Conservation (phyloP, 140 eudicot species). For the Stevia rebaudiana region DNA sequence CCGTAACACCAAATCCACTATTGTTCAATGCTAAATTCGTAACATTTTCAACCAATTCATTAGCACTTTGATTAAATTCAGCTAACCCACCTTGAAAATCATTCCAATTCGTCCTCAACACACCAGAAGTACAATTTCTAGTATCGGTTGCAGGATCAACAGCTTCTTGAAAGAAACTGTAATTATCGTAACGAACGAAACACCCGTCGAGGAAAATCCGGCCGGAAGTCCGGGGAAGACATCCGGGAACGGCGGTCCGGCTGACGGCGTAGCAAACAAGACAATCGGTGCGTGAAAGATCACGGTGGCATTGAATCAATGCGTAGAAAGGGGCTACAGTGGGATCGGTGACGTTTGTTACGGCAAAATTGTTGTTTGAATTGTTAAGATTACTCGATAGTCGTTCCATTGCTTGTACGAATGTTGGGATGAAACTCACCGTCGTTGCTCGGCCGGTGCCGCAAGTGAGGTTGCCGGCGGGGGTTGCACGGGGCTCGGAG, state of each 20-base stretch:
- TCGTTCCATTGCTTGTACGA: conserved; percentile 46
- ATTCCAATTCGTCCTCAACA: background rate
- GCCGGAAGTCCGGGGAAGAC: conserved; percentile 52
- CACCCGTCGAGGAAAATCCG: conserved; percentile 72
- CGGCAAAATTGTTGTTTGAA: conserved; percentile 32
- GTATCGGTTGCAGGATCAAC: conserved; percentile 33
- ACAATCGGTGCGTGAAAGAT: conserved; percentile 60
- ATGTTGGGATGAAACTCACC: conserved; percentile 32
- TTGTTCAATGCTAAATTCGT: conserved; percentile 30
- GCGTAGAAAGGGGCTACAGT: conserved; percentile 32
- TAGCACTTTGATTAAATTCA: conserved; percentile 27
- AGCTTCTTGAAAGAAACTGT: conserved; percentile 41
- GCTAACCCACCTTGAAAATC: conserved; percentile 13
- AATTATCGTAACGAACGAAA: conserved; percentile 53
- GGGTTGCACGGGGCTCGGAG: conserved; percentile 52
- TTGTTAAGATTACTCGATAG: conserved; percentile 31
- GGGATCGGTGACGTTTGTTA: background rate
- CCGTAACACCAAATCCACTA: conserved; percentile 51
- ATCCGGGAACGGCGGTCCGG: conserved; percentile 66
- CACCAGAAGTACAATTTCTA: conserved; percentile 42
- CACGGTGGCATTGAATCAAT: conserved; percentile 57
- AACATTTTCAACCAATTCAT: conserved; percentile 41
- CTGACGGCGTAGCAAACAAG: conserved; percentile 78
- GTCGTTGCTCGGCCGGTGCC: conserved; percentile 38
- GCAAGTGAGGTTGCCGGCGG: conserved; percentile 40